phyloP scores from a whole-genome alignment of 2,329 filamentous ascomycete genomes.

The Calonectria multiphialidica region DNA sequence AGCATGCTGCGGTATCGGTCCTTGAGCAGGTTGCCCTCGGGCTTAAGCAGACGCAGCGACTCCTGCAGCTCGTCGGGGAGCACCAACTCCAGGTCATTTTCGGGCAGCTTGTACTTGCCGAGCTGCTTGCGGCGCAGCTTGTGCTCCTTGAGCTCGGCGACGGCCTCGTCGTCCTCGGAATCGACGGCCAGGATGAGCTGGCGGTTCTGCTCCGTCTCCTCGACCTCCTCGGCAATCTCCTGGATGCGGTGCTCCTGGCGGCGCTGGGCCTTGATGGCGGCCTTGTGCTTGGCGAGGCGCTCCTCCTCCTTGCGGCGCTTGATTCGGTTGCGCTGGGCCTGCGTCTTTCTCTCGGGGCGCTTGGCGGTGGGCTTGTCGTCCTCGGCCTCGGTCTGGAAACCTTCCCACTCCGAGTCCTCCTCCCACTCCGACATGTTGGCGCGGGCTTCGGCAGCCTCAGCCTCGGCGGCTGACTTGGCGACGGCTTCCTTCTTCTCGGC shows the following conservation, averaged over 20 bases:
- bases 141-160: slow-evolving; percentile 71
- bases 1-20: slow-evolving; percentile 92
- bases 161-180: slow-evolving; percentile 52
- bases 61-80: slow-evolving; percentile 87
- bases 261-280: slow-evolving; percentile 78
- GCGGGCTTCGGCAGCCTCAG: slow-evolving; percentile 78
- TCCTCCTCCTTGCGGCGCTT: slow-evolving; percentile 92
- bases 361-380: slow-evolving; percentile 73
- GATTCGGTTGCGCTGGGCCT: slow-evolving; percentile 86
- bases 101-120: slow-evolving; percentile 79
- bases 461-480: slow-evolving; percentile 77
- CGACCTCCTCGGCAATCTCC: slow-evolving; percentile 74
- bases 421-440: slow-evolving; percentile 79
- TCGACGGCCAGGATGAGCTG: slow-evolving; percentile 56
- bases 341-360: slow-evolving; percentile 86
- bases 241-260: slow-evolving; percentile 79
- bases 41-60: slow-evolving; percentile 84
- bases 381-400: slow-evolving; percentile 84
- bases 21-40: slow-evolving; percentile 94
- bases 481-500: slow-evolving; percentile 76
- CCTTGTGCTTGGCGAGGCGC: slow-evolving; percentile 79
- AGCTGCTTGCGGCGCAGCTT: slow-evolving; percentile 79
- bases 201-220: slow-evolving; percentile 66
- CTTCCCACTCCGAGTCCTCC: slow-evolving; percentile 93
- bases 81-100: slow-evolving; percentile 84